Base-by-base conservation (phyloP, 805 yeast genomes). In the Saccharomyces mikatae region DNA sequence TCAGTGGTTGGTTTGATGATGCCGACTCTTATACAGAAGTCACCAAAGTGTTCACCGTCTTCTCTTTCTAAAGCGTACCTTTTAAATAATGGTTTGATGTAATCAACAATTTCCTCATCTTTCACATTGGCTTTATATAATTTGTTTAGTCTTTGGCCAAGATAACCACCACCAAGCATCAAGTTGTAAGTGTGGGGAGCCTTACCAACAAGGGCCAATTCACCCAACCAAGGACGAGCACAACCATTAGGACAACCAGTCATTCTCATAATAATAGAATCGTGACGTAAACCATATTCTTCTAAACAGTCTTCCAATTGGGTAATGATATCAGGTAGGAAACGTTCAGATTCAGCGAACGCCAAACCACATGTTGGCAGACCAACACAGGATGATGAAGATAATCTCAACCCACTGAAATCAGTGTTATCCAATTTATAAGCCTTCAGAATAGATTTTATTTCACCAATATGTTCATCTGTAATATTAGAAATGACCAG, bases 221-320 rank as follows among this genome's bases (percentile, higher is more conserved):
- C 98, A 4, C 97, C 98, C 51, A 92, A 75, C 97, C 97, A 92
- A 29, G 98, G 98, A 72, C 98, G 84, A 26, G 98, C 94, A 77
- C 98, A 92, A 62, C 98, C 98, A 71, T 92, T 92, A 53, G 97
- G 97, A 79, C 98, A 92, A 54, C 98, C 98, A 30, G 97, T 92
- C 97, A 92, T 91, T 76, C 98, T 83, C 96, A 92, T 87, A 26
- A 90, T 96, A 61, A 92, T 80, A 6, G 96, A 84, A 72, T 92
- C 98, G 65, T 90, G 96, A 68, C 96, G 86, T 63, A 92, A 80
- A 8, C 98, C 98, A 60, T 84, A 83, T 66, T 90, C 96, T 73
- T 92, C 97, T 55, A 92, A 76, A 22, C 89, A 83, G n/a, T 76
- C 80, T 72, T 92, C 98, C 56, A 92, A 74, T 73, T 90, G 89